phyloP scores from a whole-genome alignment of 1,284 basidiomycete genomes.

The Pterulicium gracile region DNA sequence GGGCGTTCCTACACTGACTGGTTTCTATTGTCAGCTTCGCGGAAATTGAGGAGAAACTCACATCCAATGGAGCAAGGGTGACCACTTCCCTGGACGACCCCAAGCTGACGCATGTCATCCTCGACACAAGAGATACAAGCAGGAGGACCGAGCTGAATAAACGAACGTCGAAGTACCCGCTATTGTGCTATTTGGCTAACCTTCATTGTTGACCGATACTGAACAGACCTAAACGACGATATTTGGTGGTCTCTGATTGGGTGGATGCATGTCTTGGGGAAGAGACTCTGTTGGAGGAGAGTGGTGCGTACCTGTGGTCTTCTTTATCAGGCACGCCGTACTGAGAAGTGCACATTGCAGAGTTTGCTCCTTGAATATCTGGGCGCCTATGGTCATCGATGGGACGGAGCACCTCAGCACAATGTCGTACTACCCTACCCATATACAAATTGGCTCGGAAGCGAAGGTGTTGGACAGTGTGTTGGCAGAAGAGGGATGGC shows the following conservation, averaged over 20 bases:
- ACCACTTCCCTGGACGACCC: slow-evolving; percentile 52
- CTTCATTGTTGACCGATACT: background rate
- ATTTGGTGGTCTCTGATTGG: slow-evolving; percentile 69
- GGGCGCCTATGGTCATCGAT: too few species aligned
- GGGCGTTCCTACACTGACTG: slow-evolving; percentile 1
- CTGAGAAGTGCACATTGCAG: too few species aligned
- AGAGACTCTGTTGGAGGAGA: slow-evolving; percentile 71
- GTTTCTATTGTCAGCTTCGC: slow-evolving; percentile 36
- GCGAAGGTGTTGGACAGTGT: too few species aligned
- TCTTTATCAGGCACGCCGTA: too few species aligned
- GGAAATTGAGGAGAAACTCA: slow-evolving; percentile 40
- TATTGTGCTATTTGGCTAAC: background rate
- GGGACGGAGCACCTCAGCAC: too few species aligned
- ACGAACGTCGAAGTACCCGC: slow-evolving; percentile 53
- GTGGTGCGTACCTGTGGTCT: too few species aligned
- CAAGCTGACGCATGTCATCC: slow-evolving; percentile 75
- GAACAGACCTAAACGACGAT: slow-evolving; percentile 63
- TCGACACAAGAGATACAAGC: slow-evolving; percentile 68
- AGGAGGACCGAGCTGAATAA: slow-evolving; percentile 62
- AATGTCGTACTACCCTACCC: too few species aligned
- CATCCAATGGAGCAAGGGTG: slow-evolving; percentile 61
- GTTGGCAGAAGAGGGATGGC: too few species aligned
- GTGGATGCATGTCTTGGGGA: slow-evolving; percentile 73
- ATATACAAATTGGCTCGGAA: too few species aligned
- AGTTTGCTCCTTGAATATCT: too few species aligned